phyloP scores from a whole-genome alignment of 805 yeast genomes.

The Candida boleticola region DNA sequence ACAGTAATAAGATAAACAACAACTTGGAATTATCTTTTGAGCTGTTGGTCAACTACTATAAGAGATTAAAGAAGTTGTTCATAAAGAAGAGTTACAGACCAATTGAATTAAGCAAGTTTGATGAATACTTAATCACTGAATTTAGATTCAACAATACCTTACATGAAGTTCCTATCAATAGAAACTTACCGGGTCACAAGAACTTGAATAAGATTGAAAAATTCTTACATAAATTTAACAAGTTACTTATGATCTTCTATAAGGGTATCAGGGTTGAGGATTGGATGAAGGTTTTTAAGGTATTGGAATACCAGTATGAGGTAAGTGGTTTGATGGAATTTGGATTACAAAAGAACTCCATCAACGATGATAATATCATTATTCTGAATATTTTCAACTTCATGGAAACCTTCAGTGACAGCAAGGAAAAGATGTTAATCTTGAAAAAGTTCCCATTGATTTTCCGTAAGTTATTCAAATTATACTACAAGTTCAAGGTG shows the following conservation, averaged over 20 bases:
- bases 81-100: constrained; percentile 73
- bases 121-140: constrained; percentile 35
- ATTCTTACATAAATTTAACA: constrained; percentile 64
- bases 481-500: constrained; percentile 64
- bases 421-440: constrained; percentile 36
- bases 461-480: constrained; percentile 59
- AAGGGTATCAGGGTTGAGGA: constrained; percentile 59
- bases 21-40: constrained; percentile 36
- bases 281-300: constrained; percentile 76
- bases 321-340: constrained; percentile 59
- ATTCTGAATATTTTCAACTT: constrained; percentile 71
- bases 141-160: constrained; percentile 41
- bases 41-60: constrained; percentile 48
- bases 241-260: constrained; percentile 56
- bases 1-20: constrained; percentile 38
- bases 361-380: constrained; percentile 53
- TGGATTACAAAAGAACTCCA: constrained; percentile 36
- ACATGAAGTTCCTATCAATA: constrained; percentile 46
- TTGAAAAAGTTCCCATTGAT: constrained; percentile 62
- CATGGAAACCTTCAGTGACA: constrained; percentile 57
- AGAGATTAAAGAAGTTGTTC: constrained; percentile 64
- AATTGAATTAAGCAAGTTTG: constrained; percentile 36
- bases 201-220: constrained; percentile 52
- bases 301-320: constrained; percentile 66
- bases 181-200: constrained; percentile 44